Conservation (phyloP, 139 green algal genomes). For the Closterium sp. region DNA sequence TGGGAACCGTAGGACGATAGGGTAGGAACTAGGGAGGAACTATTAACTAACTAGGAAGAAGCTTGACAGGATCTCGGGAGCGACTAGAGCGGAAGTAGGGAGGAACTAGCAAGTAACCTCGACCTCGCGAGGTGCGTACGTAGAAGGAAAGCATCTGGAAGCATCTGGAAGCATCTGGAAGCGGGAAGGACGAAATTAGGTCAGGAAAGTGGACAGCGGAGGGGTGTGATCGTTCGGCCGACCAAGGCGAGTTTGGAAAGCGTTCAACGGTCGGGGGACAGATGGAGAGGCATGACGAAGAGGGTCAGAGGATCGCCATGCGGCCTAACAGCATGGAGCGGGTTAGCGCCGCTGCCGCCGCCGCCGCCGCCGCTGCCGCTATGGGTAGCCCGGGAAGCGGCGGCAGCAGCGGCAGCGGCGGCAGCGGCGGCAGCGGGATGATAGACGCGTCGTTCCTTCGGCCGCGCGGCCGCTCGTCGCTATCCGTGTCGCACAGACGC, state of each 20-base stretch:
- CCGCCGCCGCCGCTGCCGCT: not conserved
- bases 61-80: no score
- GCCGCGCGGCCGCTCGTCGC: not conserved
- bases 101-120: no score
- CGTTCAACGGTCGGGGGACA: not conserved
- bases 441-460: not conserved
- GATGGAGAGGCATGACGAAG: not conserved
- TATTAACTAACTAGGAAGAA: no score
- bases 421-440: not conserved
- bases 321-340: not conserved
- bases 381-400: not conserved
- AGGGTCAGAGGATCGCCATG: not conserved
- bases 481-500: not conserved
- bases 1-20: no score
- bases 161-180: no score
- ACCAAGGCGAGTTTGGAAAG: no score
- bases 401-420: not conserved
- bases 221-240: not conserved
- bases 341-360: not conserved
- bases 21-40: no score
- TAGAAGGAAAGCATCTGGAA: no score
- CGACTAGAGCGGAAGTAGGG: no score
- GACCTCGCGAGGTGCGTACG: no score
- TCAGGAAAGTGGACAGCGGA: not conserved
- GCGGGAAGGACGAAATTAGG: not conserved